Percentiles rank a stretch among this genome's conserved stretches.
These are phyloP conservation scores for Orbilia blumenaviensis DNA, from an alignment of 2,329 filamentous ascomycete genomes.

Conservation along the genomic window DNA sequence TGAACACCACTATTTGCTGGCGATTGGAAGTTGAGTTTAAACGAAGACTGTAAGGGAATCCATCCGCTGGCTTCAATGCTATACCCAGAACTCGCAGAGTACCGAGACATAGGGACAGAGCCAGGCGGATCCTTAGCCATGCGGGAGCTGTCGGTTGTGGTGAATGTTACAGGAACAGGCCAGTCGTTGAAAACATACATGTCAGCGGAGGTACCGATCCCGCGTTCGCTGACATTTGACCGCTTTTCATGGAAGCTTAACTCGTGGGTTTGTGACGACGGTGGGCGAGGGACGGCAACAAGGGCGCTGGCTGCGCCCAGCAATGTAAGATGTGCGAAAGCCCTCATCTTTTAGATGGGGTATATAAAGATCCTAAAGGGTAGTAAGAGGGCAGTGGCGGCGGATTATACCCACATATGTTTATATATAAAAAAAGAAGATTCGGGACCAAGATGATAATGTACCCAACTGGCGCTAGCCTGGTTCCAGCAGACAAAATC, in stretches of 20 bases:
- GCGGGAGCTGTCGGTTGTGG: background rate
- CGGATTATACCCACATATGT: no score
- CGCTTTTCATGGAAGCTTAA: conserved; percentile 2
- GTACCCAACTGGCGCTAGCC: background rate
- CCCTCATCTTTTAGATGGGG: conserved; percentile 30
- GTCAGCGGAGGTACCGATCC: conserved; percentile 46
- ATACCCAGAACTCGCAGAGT: conserved; percentile 21
- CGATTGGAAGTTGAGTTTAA: background rate
- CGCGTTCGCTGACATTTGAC: conserved; percentile 6
- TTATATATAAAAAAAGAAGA: no score
- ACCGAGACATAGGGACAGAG: background rate
- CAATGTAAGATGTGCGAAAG: background rate
- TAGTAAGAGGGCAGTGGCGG: no score
- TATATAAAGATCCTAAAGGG: no score
- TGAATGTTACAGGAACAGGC: conserved; percentile 12
- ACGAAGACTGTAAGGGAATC: conserved; percentile 40
- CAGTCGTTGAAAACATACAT: conserved; percentile 50
- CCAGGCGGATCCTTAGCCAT: conserved; percentile 36
- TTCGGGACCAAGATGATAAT: no score
- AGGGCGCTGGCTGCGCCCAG: conserved; percentile 5
- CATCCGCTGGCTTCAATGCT: conserved; percentile 36
- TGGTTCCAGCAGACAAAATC: background rate
- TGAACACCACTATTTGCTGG: conserved; percentile 4
- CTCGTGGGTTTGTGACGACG: background rate
- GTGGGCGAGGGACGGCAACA: conserved; percentile 15